Conservation (phyloP, 768 basidiomycete species). For the Phallus indusiatus region DNA sequence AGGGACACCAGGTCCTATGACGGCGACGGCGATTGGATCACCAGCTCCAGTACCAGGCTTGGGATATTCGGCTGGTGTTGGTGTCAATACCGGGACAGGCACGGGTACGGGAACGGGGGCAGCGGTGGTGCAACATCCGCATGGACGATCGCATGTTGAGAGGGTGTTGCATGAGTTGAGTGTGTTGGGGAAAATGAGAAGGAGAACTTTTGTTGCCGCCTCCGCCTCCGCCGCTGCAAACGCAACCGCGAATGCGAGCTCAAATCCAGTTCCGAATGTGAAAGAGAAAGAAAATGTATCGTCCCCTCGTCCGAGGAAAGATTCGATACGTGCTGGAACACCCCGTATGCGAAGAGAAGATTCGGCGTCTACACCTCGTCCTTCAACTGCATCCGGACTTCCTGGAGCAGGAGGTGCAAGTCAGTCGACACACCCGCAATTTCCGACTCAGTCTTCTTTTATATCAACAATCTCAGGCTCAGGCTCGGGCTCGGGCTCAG, state of each 20-base stretch:
- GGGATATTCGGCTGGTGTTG: too few species aligned
- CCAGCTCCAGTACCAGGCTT: too few species aligned
- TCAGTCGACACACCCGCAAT: too few species aligned
- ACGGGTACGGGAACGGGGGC: neutral
- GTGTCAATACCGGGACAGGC: too few species aligned
- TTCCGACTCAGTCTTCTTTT: too few species aligned
- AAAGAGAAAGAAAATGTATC: neutral
- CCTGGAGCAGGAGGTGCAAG: too few species aligned
- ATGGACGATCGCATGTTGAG: conserved; percentile 6
- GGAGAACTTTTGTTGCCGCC: neutral
- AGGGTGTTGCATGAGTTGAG: conserved; percentile 8
- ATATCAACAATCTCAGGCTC: too few species aligned
- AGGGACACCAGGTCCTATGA: conserved; percentile 26
- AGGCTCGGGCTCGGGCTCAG: neutral
- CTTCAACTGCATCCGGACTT: neutral
- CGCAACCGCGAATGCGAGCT: neutral
- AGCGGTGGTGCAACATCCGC: neutral
- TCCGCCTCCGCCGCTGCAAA: neutral
- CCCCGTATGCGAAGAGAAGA: neutral
- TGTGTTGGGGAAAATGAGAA: neutral
- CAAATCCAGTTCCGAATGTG: neutral
- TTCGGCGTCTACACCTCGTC: neutral
- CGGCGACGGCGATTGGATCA: too few species aligned
- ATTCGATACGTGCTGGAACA: neutral
- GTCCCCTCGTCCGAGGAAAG: neutral